A percentile compares a stretch with the other conserved stretches of the same genome.
phyloP scores from a whole-genome alignment of 176 grass and related monocot species.

The Oryza punctata region DNA sequence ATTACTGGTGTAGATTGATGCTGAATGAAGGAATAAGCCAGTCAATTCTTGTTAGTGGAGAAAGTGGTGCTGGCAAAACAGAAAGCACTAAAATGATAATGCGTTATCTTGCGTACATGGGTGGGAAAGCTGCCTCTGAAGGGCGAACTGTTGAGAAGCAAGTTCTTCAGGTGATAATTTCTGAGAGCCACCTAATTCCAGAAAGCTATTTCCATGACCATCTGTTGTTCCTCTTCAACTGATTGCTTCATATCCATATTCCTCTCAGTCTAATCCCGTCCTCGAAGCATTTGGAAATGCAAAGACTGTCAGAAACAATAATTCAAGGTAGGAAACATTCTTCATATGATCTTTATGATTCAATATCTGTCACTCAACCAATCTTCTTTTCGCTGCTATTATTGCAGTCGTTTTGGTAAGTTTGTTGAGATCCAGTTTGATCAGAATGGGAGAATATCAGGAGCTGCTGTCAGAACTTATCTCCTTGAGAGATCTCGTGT shows the following conservation, averaged over 20 bases:
- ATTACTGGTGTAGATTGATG: slow-evolving; percentile 64
- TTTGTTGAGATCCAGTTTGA: slow-evolving; percentile 99
- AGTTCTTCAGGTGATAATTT: slow-evolving; percentile 80
- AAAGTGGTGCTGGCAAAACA: slow-evolving; percentile 98
- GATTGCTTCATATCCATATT: slow-evolving; percentile 35
- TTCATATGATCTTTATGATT: slow-evolving; percentile 23
- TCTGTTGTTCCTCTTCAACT: slow-evolving; percentile 16
- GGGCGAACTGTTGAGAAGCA: slow-evolving; percentile 88
- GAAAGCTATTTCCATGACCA: slow-evolving; percentile 29
- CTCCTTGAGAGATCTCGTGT: slow-evolving; percentile 96
- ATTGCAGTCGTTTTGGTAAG: slow-evolving; percentile 86
- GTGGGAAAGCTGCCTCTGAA: slow-evolving; percentile 71
- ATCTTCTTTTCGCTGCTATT: slow-evolving; percentile 27
- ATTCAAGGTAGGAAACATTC: slow-evolving; percentile 74
- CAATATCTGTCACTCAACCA: slow-evolving; percentile 39
- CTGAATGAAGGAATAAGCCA: slow-evolving; percentile 74
- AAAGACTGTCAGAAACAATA: slow-evolving; percentile 98
- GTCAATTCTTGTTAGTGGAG: slow-evolving; percentile 92
- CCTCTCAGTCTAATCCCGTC: slow-evolving; percentile 94
- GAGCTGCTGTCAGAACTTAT: slow-evolving; percentile 92
- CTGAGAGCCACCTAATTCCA: background rate
- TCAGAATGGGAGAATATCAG: slow-evolving; percentile 79
- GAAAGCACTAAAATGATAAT: slow-evolving; percentile 99
- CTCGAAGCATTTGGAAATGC: slow-evolving; percentile 99
- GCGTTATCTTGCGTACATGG: slow-evolving; percentile 97